A percentile compares a stretch with the other conserved stretches of the same genome.
These are phyloP conservation scores for Exophiala sp. DNA, from an alignment of 2,329 filamentous ascomycete species.

Conservation along the genomic window DNA sequence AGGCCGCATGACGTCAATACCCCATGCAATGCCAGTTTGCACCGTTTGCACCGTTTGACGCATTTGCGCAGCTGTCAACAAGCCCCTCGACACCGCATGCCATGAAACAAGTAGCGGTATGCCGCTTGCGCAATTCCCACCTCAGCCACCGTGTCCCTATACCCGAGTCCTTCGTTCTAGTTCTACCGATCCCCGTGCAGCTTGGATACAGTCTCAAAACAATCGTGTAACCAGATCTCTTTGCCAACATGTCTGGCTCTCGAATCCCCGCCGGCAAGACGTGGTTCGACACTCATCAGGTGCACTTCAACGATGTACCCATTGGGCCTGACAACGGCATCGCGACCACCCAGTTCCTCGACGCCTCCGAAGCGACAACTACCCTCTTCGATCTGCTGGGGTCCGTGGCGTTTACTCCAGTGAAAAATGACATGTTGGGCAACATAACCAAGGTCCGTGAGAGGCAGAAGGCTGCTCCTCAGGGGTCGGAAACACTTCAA, in stretches of 20 bases:
- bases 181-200: neutral
- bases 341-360: slow-evolving; percentile 78
- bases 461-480: slow-evolving; percentile 69
- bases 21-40: neutral
- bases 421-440: slow-evolving; percentile 84
- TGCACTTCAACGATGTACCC: slow-evolving; percentile 2
- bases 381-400: slow-evolving; percentile 70
- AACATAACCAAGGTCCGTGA: slow-evolving; percentile 96
- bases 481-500: slow-evolving; percentile 77
- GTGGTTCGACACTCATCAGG: slow-evolving; percentile 5
- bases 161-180: neutral
- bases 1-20: neutral
- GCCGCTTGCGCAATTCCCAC: neutral
- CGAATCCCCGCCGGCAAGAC: slow-evolving; percentile 57
- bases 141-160: neutral
- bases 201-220: neutral
- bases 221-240: neutral
- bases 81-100: neutral
- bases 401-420: slow-evolving; percentile 72
- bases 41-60: neutral
- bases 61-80: neutral
- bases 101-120: neutral
- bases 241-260: slow-evolving; percentile 27
- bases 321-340: slow-evolving; percentile 59
- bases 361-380: slow-evolving; percentile 79